Percentiles rank a stretch among this genome's conserved stretches.
These are phyloP conservation scores for Trypanosoma lewisi DNA, from an alignment of 208 protist genomes.

Conservation along the genomic window DNA sequence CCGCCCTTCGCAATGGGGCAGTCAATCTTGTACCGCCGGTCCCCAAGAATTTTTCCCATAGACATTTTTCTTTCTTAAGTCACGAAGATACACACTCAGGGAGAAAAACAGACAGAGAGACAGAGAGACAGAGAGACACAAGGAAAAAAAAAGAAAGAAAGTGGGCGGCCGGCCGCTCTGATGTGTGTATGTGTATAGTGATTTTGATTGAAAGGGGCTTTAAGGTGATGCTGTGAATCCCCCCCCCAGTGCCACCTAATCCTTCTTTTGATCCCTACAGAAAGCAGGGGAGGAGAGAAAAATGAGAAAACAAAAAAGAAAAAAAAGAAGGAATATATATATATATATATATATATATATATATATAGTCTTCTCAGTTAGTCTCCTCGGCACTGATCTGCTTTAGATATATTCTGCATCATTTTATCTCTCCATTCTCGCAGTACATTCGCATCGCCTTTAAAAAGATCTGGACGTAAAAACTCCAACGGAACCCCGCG, in stretches of 20 bases:
- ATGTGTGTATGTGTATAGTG: no score
- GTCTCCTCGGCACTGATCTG: background rate
- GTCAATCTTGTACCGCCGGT: slow-evolving; percentile 63
- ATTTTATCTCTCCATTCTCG: slow-evolving; percentile 27
- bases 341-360: slow-evolving; percentile 3
- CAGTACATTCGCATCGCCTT: slow-evolving; percentile 31
- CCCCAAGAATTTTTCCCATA: slow-evolving; percentile 52
- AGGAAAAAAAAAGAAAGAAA: no score
- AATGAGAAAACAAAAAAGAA: slow-evolving; percentile 4
- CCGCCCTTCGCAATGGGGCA: slow-evolving; percentile 59
- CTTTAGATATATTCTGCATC: slow-evolving; percentile 13
- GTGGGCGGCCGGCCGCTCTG: no score
- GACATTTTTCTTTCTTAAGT: slow-evolving; percentile 30
- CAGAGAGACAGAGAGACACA: no score
- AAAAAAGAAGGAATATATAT: slow-evolving; percentile 16
- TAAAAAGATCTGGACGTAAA: slow-evolving; percentile 52
- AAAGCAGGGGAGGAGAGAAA: background rate
- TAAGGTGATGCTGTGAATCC: no score
- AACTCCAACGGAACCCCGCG: slow-evolving; percentile 75
- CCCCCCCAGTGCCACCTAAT: no score
- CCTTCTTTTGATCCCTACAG: no score
- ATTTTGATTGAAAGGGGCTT: no score
- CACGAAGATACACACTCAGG: background rate
- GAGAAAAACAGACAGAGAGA: slow-evolving; percentile 5
- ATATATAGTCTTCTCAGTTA: background rate